Evolutionary conservation across 176 grass and related monocot genomes (phyloP).

Genomic region (Oryza glaberrima): DNA sequence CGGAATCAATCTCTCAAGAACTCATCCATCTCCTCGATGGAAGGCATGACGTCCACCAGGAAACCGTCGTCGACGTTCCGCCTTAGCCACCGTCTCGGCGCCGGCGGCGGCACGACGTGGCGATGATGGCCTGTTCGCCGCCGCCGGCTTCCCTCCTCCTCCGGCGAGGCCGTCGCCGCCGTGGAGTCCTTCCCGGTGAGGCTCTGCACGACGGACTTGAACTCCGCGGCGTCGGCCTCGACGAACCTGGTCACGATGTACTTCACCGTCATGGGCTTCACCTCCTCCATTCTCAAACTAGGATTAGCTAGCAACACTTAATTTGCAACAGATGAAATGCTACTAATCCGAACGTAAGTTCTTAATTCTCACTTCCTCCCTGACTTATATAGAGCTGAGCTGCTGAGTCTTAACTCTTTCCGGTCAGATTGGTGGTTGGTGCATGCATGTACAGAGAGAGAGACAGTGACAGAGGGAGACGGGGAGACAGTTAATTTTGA

Average conservation of each 20-base stretch:
- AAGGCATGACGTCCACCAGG: conserved; percentile 29
- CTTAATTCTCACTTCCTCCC: no score
- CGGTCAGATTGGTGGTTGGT: no score
- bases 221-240: conserved; percentile 43
- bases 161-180: not conserved
- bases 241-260: conserved; percentile 49
- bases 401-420: no score
- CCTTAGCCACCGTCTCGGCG: not conserved
- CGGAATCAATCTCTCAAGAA: no score
- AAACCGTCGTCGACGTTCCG: not conserved
- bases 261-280: conserved; percentile 46
- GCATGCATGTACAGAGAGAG: no score
- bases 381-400: no score
- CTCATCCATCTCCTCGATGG: not conserved
- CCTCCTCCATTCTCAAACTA: conserved; percentile 16
- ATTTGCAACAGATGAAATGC: not conserved
- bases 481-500: no score
- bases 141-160: not conserved
- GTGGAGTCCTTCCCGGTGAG: conserved; percentile 53
- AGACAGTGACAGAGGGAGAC: no score
- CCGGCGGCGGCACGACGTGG: not conserved
- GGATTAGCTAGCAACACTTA: not conserved
- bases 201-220: conserved; percentile 57
- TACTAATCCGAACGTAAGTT: no score
- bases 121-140: not conserved